These are phyloP conservation scores for Clarireedia paspali DNA, from an alignment of 2,329 filamentous ascomycete genomes.

Conservation along the genomic window DNA sequence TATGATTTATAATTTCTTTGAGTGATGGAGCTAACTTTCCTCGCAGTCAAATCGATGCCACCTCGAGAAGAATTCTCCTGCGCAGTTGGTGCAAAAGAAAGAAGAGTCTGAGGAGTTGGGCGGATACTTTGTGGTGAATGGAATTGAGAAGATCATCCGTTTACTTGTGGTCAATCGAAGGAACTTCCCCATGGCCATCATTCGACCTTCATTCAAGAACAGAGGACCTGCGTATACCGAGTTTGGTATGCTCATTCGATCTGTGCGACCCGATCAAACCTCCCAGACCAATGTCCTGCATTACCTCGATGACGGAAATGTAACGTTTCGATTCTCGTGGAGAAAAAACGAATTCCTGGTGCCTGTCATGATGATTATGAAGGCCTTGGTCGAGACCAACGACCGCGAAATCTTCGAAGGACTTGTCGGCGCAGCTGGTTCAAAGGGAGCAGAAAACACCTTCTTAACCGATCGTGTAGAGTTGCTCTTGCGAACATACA, in stretches of 20 bases:
- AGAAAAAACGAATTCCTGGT: conserved; percentile 95
- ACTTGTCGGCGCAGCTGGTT: conserved; percentile 70
- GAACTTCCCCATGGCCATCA: conserved; percentile 93
- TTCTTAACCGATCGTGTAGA: conserved; percentile 95
- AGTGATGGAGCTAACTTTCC: conserved; percentile 18
- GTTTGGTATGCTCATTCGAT: conserved; percentile 85
- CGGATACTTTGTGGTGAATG: conserved; percentile 96
- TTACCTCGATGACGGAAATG: conserved; percentile 90
- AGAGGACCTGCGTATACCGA: conserved; percentile 83
- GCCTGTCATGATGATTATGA: conserved; percentile 92
- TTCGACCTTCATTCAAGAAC: conserved; percentile 81
- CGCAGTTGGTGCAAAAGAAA: conserved; percentile 73
- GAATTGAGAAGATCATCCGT: conserved; percentile 93
- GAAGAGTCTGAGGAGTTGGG: conserved; percentile 95
- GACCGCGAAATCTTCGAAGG: conserved; percentile 94
- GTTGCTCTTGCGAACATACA: conserved; percentile 86
- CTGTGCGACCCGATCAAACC: conserved; percentile 92
- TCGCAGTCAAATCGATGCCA: conserved; percentile 79
- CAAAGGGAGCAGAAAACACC: conserved; percentile 74
- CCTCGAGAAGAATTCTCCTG: conserved; percentile 76
- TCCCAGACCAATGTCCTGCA: conserved; percentile 96
- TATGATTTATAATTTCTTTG: conserved; percentile 30
- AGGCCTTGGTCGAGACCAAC: conserved; percentile 91
- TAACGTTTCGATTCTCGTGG: conserved; percentile 97
- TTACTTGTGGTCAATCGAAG: conserved; percentile 83